These are phyloP conservation scores for Boletus vermiculosoides DNA, from an alignment of 768 basidiomycete genomes.

Conservation along the genomic window DNA sequence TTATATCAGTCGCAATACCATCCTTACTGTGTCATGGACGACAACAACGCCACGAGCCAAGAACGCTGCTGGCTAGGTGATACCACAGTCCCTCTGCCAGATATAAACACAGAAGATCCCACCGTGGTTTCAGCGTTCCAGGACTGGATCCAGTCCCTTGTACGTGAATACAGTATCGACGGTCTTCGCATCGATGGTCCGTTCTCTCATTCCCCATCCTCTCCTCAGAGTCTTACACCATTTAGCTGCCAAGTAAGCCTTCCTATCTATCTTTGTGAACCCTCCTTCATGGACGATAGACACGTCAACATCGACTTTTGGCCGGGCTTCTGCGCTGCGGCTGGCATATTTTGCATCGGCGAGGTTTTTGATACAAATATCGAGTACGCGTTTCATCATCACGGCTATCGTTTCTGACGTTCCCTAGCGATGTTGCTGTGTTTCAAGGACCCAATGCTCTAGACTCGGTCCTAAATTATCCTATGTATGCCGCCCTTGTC, in stretches of 20 bases:
- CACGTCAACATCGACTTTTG: slow-evolving; percentile 77
- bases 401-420: slow-evolving; percentile 15
- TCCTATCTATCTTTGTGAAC: background rate
- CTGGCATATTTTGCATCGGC: slow-evolving; percentile 84
- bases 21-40: slow-evolving; percentile 71
- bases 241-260: slow-evolving; percentile 35
- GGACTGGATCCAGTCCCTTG: slow-evolving; percentile 66
- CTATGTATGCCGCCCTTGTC: slow-evolving; percentile 61
- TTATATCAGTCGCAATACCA: slow-evolving; percentile 61
- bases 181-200: slow-evolving; percentile 81
- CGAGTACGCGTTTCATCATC: slow-evolving; percentile 36
- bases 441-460: slow-evolving; percentile 63
- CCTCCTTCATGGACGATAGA: slow-evolving; percentile 27
- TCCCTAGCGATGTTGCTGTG: slow-evolving; percentile 47
- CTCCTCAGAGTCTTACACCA: background rate
- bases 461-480: slow-evolving; percentile 72
- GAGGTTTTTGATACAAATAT: slow-evolving; percentile 65
- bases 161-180: slow-evolving; percentile 72
- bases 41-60: slow-evolving; percentile 64
- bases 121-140: slow-evolving; percentile 62
- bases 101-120: slow-evolving; percentile 73
- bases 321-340: slow-evolving; percentile 69
- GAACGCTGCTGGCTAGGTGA: slow-evolving; percentile 87
- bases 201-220: slow-evolving; percentile 6
- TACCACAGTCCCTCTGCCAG: slow-evolving; percentile 66